Base-by-base conservation (phyloP, 2,329 filamentous ascomycete species). In the Ilyonectria destructans region DNA sequence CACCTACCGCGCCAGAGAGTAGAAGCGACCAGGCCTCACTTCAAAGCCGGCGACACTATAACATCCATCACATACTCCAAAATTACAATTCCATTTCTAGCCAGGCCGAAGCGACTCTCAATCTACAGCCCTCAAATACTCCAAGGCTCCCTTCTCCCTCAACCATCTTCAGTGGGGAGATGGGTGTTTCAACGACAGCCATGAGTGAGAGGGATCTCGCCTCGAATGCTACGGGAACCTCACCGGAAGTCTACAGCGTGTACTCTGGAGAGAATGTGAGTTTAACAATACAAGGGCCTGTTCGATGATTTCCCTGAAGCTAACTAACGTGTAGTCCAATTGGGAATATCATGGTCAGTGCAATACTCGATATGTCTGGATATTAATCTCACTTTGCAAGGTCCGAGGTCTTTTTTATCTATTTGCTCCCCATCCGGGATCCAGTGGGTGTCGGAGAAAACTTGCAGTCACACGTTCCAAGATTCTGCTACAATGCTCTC, bases 321-420 rank as follows among this genome's bases (percentile, higher is more conserved):
- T 17, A 45, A 19, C 12, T 8, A n/a, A n/a, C 3, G 33, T 35
- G 10, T 21, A 58, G 55, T 58, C 55, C 1, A 58, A 58, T 29
- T 45, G 55, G 40, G 55, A 58, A 43, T 58, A 58, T 13, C 55
- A 58, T 46, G 55, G 55, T 58, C 17, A 17, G 55, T 13, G n/a
- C 19, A 19, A 29, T n/a, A 26, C 17, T 33, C n/a, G 10, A 29
- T 3, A 10, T 7, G 3, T 19, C n/a, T n/a, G n/a, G n/a, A n/a
- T n/a, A n/a, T 31, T n/a, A 2, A 9, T 46, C 55, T 46, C 12
- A 58, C 15, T 8, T 29, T 17, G 7, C 13, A 19, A 58, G 55
- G 55, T 26, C 55, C 55, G 29, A 26, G 55, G 17, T 58, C 55
- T 7, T 58, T 58, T 15, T 26, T 58, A 3, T 58, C 55, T 10